phyloP scores from a whole-genome alignment of 2,329 filamentous ascomycete genomes.

The Sporothrix euskadiensis region DNA sequence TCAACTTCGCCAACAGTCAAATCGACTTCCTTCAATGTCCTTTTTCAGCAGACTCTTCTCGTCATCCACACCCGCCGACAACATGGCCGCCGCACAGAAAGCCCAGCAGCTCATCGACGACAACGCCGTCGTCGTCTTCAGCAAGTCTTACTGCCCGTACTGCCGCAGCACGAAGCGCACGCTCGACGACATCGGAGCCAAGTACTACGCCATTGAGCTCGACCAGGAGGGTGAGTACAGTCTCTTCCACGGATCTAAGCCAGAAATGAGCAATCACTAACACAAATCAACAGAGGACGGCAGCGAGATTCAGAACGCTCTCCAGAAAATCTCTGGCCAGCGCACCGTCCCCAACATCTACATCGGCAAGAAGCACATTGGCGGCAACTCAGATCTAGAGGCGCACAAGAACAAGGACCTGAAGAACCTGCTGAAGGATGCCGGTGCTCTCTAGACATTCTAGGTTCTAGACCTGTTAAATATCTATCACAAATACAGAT shows the following conservation, averaged over 20 bases:
- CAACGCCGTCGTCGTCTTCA: slow-evolving; percentile 91
- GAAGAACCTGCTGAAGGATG: slow-evolving; percentile 45
- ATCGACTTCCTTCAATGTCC: slow-evolving; percentile 51
- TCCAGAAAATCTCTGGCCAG: slow-evolving; percentile 78
- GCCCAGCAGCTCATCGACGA: slow-evolving; percentile 84
- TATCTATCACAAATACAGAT: not conserved
- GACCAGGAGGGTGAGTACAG: slow-evolving; percentile 72
- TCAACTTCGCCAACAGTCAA: slow-evolving; percentile 20
- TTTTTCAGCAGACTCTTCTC: slow-evolving; percentile 73
- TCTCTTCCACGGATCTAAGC: not conserved
- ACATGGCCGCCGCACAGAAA: slow-evolving; percentile 84
- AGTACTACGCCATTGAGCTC: slow-evolving; percentile 70
- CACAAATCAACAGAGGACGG: slow-evolving; percentile 68
- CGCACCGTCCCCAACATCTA: slow-evolving; percentile 94
- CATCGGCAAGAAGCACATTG: slow-evolving; percentile 88
- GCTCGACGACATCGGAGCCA: slow-evolving; percentile 68
- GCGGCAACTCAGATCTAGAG: slow-evolving; percentile 90
- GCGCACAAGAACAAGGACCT: slow-evolving; percentile 62
- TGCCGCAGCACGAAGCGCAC: slow-evolving; percentile 77
- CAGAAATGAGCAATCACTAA: slow-evolving; percentile 32
- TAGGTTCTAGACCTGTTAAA: slow-evolving; percentile 19
- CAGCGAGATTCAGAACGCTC: slow-evolving; percentile 75
- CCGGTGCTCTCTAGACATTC: slow-evolving; percentile 40
- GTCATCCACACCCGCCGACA: slow-evolving; percentile 54
- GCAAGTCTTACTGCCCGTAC: slow-evolving; percentile 95